phyloP scores from a whole-genome alignment of 768 basidiomycete genomes.

The Coprinellus aureogranulatus region DNA sequence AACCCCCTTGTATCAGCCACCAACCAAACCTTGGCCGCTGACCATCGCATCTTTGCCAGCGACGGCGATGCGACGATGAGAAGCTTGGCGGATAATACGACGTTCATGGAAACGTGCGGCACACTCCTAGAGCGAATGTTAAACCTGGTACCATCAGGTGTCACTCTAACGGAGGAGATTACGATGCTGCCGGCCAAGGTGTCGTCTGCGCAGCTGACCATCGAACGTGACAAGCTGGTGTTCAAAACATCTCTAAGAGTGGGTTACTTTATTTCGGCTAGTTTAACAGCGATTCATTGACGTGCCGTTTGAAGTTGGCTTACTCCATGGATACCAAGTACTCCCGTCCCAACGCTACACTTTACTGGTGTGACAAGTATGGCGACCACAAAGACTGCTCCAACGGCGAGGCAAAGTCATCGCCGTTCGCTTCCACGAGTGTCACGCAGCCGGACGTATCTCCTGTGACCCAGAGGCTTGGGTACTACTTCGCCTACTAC shows the following conservation, averaged over 20 bases:
- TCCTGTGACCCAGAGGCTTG: constrained; percentile 24
- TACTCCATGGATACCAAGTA: constrained; percentile 21
- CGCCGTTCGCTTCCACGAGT: constrained; percentile 16
- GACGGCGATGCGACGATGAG: constrained; percentile 42
- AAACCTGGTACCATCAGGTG: constrained; percentile 39
- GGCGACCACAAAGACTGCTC: constrained; percentile 25
- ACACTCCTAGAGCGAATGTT: constrained; percentile 41
- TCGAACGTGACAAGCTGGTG: constrained; percentile 24
- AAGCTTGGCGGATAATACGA: constrained; percentile 25
- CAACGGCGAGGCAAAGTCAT: constrained; percentile 18
- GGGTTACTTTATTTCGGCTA: no score
- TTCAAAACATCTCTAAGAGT: constrained; percentile 33
- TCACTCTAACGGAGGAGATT: constrained; percentile 37
- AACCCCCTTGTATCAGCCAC: constrained; percentile 35
- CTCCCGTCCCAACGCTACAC: constrained; percentile 22
- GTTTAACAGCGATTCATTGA: no score
- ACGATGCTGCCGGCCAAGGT: constrained; percentile 34
- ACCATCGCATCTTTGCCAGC: constrained; percentile 36
- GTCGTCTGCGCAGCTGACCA: constrained; percentile 26
- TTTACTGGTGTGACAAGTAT: constrained; percentile 34
- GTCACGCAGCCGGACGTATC: constrained; percentile 25
- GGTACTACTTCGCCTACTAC: constrained; percentile 31
- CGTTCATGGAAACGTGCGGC: constrained; percentile 32
- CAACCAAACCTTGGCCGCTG: constrained; percentile 37
- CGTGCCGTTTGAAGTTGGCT: no score